Evolutionary conservation across 2,329 filamentous ascomycete genomes (phyloP).

Genomic region (Aschersonia sp.): DNA sequence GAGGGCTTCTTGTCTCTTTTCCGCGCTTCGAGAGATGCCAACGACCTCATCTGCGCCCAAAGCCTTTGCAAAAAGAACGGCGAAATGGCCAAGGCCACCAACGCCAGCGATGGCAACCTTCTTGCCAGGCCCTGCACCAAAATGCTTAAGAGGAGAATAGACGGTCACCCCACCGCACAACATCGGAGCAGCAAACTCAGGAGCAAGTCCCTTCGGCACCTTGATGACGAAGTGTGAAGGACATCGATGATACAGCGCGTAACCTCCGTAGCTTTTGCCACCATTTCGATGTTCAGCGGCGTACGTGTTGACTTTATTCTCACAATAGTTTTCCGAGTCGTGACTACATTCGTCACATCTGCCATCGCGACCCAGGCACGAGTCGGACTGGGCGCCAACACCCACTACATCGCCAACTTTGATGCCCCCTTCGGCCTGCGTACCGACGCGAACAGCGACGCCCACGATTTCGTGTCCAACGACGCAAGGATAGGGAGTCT

Average conservation of each 20-base stretch:
- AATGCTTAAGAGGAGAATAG: conserved; percentile 46
- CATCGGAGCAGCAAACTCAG: conserved; percentile 42
- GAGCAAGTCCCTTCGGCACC: conserved; percentile 26
- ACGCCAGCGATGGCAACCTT: conserved; percentile 52
- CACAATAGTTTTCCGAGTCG: conserved; percentile 28
- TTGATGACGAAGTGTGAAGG: conserved; percentile 32
- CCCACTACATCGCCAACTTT: conserved; percentile 49
- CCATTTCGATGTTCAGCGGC: conserved; percentile 18
- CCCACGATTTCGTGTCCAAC: conserved; percentile 56
- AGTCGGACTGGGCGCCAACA: conserved; percentile 44
- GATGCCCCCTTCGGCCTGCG: conserved; percentile 28
- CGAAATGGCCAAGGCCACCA: conserved; percentile 57
- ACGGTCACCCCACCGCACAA: conserved; percentile 58
- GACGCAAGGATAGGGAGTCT: conserved; percentile 26
- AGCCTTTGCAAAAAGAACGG: conserved; percentile 52
- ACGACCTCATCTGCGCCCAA: conserved; percentile 48
- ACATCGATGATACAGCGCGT: conserved; percentile 19
- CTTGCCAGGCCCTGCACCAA: conserved; percentile 53
- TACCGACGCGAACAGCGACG: conserved; percentile 37
- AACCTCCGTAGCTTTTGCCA: conserved; percentile 32
- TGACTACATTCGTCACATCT: conserved; percentile 25
- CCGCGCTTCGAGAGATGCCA: conserved; percentile 38
- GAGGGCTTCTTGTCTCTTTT: conserved; percentile 39
- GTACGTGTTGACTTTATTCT: conserved; percentile 35
- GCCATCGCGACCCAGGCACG: conserved; percentile 31